Conservation (phyloP, 192 early-diverging fungal species). For the Podochytrium sp. region DNA sequence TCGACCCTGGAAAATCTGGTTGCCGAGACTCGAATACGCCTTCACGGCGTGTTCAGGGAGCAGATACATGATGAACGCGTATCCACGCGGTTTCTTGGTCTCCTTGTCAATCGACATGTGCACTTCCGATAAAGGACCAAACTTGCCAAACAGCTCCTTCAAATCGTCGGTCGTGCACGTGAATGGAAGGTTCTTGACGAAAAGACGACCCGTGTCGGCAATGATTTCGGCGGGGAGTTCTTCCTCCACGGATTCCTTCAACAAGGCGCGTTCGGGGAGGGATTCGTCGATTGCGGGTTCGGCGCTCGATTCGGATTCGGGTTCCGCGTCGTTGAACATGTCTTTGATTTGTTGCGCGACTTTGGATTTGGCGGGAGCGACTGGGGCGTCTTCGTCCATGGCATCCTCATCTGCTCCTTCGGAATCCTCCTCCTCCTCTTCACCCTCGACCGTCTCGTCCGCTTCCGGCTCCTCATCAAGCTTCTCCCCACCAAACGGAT, state of each 20-base stretch:
- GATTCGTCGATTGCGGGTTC: constrained; percentile 1
- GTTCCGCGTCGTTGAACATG: background rate
- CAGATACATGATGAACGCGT: constrained; percentile 86
- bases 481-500: constrained; percentile 22
- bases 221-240: constrained; percentile 67
- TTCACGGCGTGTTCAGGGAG: constrained; percentile 93
- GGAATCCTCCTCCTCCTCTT: background rate
- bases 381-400: background rate
- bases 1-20: constrained; percentile 88
- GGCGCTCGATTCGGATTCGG: background rate
- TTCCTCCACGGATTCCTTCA: constrained; percentile 21
- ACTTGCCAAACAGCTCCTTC: constrained; percentile 77
- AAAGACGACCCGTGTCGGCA: constrained; percentile 92
- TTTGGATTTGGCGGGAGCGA: background rate
- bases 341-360: constrained; percentile 26
- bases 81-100: constrained; percentile 93
- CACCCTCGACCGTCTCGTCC: constrained; percentile 39
- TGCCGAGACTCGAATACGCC: constrained; percentile 82
- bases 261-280: constrained; percentile 11
- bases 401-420: constrained; percentile 17
- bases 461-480: constrained; percentile 46
- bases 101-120: constrained; percentile 94
- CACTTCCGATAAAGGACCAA: constrained; percentile 89
- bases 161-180: constrained; percentile 88
- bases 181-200: constrained; percentile 93